Base-by-base conservation (phyloP, 2,329 filamentous ascomycete genomes). In the Clonostachys byssicola region DNA sequence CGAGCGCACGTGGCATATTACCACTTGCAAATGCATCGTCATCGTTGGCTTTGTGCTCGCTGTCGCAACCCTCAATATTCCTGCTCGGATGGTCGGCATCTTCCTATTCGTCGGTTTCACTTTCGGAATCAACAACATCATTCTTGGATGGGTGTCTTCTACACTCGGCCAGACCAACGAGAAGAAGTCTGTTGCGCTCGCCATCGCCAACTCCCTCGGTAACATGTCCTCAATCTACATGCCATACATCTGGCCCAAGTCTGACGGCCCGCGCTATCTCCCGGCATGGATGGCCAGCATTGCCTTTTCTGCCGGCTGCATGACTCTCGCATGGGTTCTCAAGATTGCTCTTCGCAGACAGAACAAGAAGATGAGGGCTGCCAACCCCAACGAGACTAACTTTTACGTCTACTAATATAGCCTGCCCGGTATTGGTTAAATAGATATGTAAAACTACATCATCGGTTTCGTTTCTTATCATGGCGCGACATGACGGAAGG, bases 1-100 rank as follows among this genome's bases (percentile, higher is more conserved):
- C 49, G 70, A 73, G 51, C 59, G 68, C 20, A 71, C 68, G 4
- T 72, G 66, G 62, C 69, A 73, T 47, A 70, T 71, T 40, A 71
- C 67, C 2, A 56, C 62, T 2, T 66, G 65, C 39, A 72, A 71
- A 44, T 48, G 60, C 4, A 55, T 65, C 9, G 71, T 69, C 1
- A 55, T 70, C 4, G 51, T 69, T 9, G 70, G 70, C 0, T 73
- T 73, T 49, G 53, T 67, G 5, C 49, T 54, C 5, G 56, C 60
- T 4, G 50, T 52, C 8, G 47, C 55, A 1, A 60, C 60, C 0
- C 44, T 57, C 8, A 59, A 61, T 34, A 52, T 55, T 2, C 56
- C 50, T 5, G 60, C 52, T 1, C 55, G 62, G 23, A 65, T 64
- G 40, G 45, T 56, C 10, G 54, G 57, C 20, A 62, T 30, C 9